phyloP scores from a whole-genome alignment of 441 rosid species.

The Erodium texanum region DNA sequence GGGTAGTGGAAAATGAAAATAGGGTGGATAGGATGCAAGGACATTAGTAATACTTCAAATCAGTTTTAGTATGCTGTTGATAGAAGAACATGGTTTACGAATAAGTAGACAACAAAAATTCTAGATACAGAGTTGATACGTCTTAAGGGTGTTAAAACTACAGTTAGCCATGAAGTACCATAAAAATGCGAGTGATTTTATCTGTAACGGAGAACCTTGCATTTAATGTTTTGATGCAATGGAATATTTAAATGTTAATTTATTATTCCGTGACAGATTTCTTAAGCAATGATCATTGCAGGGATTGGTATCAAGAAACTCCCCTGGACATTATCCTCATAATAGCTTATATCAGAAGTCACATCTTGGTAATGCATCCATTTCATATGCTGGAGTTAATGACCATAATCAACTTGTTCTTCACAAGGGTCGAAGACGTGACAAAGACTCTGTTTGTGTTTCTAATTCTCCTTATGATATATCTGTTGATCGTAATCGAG shows the following conservation, averaged over 20 bases:
- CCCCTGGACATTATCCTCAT: slow-evolving; percentile 38
- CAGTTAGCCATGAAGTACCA: not conserved
- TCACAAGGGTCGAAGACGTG: slow-evolving; percentile 56
- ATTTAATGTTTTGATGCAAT: not conserved
- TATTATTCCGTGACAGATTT: slow-evolving; percentile 19
- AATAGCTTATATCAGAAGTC: slow-evolving; percentile 40
- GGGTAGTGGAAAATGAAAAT: not conserved
- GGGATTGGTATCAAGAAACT: slow-evolving; percentile 38
- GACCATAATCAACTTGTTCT: slow-evolving; percentile 28
- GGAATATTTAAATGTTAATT: not conserved
- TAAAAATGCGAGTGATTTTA: not conserved
- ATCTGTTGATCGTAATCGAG: slow-evolving; percentile 44
- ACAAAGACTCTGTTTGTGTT: slow-evolving; percentile 35
- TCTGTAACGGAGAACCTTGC: not conserved
- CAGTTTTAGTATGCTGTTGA: not conserved
- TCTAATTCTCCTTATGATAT: slow-evolving; percentile 39
- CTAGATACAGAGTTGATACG: not conserved
- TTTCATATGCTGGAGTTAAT: slow-evolving; percentile 40
- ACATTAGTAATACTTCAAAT: not conserved
- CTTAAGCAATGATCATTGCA: slow-evolving; percentile 35
- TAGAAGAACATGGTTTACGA: not conserved
- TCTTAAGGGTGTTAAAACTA: not conserved
- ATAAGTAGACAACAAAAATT: not conserved
- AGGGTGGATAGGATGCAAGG: not conserved
- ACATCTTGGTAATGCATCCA: slow-evolving; percentile 22